A percentile compares a stretch with the other conserved stretches of the same genome.
These are phyloP conservation scores for Plectranthus barbatus DNA, from an alignment of 257 asterid species.

Conservation along the genomic window DNA sequence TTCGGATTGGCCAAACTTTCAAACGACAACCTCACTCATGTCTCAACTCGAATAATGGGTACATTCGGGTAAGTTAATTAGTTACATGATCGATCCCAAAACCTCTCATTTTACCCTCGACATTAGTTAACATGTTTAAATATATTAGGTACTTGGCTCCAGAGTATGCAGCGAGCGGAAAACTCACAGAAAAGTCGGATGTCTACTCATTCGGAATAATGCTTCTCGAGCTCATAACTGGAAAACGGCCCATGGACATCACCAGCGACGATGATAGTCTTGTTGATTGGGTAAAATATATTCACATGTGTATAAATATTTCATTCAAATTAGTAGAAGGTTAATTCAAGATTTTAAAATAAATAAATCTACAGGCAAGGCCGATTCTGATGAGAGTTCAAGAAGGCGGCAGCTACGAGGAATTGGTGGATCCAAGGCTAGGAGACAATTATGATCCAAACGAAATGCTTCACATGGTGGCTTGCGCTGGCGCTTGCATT, in stretches of 20 bases:
- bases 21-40: constrained; percentile 65
- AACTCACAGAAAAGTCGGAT: constrained; percentile 82
- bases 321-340: no score
- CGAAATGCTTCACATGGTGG: constrained; percentile 73
- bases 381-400: constrained; percentile 41
- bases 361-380: constrained; percentile 40
- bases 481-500: constrained; percentile 58
- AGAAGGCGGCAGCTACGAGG: constrained; percentile 58
- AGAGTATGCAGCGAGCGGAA: constrained; percentile 91
- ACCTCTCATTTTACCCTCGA: no score
- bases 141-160: constrained; percentile 74
- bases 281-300: constrained; percentile 66
- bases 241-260: constrained; percentile 59
- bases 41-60: constrained; percentile 94
- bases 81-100: no score
- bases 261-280: constrained; percentile 54
- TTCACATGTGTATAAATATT: no score
- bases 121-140: no score
- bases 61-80: constrained; percentile 62
- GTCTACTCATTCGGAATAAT: constrained; percentile 76
- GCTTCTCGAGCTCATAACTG: constrained; percentile 80
- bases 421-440: constrained; percentile 59
- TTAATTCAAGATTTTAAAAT: background rate
- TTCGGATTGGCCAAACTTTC: constrained; percentile 92
- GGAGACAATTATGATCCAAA: constrained; percentile 50